Evolutionary conservation across 2,329 filamentous ascomycete species (phyloP), one percentile per base, ranked within the genome.

Genomic region (Zymoseptoria tritici): DNA sequence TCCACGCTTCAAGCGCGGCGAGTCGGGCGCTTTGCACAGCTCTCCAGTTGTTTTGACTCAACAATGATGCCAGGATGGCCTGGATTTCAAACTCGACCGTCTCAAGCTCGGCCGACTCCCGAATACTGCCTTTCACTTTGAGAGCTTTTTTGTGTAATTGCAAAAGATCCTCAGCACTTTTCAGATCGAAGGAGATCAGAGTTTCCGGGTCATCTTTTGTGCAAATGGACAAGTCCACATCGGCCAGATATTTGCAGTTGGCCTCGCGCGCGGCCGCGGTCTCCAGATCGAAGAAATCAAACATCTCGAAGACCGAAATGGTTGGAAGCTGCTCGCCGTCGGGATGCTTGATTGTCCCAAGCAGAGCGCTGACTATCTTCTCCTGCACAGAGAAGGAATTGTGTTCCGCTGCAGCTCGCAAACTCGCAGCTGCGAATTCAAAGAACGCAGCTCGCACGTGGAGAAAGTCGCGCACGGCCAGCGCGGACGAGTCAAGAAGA

Each of bases 271-370:
- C 70, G 59, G 74, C 73, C 0, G 76, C 74, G 49, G 86, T 78
- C 54, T 83, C 80, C 9, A 88, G 74, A 62, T 89, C 86, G 72
- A 94, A 83, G 69, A 97, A 97, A 75, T 99, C 94, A 68, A 96
- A 94, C 21, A 97, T 81, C 65, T 97, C 91, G 69, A 97, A 96
- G 6, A 97, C 83, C 3, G 89, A 91, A 0, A 87, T 82, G 60
- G 91, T 88, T 26, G 80, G 77, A 46, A 88, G 78, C 4, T 85
- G 78, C 57, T 89, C 83, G 54, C 87, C 86, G 60, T 84, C 84
- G 13, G 87, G 83, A 19, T 85, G 78, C 9, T 83, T 80, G 7
- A 90, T 85, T 50, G 88, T 85, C 4, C 94, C 94, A 51, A 92
- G 84, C n/a, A 97, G 78, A 0, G 90, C 78, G 3, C 81, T 81